Base-by-base conservation (phyloP, 345 rosid genomes). In the Schrenkiella parvula region DNA sequence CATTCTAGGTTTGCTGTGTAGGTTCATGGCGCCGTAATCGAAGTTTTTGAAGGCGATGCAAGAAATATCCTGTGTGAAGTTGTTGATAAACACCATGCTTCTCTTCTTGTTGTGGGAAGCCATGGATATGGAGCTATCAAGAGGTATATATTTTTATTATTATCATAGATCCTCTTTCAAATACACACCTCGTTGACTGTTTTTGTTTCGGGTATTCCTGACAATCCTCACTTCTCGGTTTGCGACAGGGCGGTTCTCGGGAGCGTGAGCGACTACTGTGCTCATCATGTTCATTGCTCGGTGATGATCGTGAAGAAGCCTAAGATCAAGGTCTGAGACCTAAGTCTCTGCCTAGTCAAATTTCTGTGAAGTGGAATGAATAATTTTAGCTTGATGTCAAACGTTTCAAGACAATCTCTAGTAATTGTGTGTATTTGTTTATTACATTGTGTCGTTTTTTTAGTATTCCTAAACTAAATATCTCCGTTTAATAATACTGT, bases 301-400 rank as follows among this genome's bases (percentile, higher is more conserved):
- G 98, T 89, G 75, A 86, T 91, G 98, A 86, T 95, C 52, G 97
- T 89, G 71, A 93, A 95, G 93, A 95, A 22, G 90, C 99, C 99
- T 34, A 91, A 89, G 84, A 69, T 39, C 82, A 95, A 91, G 47
- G 39, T 2, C 28, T 75, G 58, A 75, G 32, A 41, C 23, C 12
- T 21, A 39, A 61, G 41, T 61, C 62, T 60, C 17, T 10, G 31
- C 64, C 3, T 41, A 21, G 46, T 70, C 29, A 31, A 31, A 53
- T 11, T 53, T 42, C 38, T 2, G 38, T 32, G 1, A 63, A 43
- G 14, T 42, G 15, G 38, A 66, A 67, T 67, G 38, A 66, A 67
- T 67, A 51, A 52, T 23, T 12, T 52, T 10, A 59, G 47, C 62
- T 59, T 41, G 68, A 68, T 67, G 62, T 67, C 15, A 48, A 58